Evolutionary conservation across 305 asterid species (phyloP), one percentile per base, ranked within the genome.

Genomic region (Andrographis paniculata): DNA sequence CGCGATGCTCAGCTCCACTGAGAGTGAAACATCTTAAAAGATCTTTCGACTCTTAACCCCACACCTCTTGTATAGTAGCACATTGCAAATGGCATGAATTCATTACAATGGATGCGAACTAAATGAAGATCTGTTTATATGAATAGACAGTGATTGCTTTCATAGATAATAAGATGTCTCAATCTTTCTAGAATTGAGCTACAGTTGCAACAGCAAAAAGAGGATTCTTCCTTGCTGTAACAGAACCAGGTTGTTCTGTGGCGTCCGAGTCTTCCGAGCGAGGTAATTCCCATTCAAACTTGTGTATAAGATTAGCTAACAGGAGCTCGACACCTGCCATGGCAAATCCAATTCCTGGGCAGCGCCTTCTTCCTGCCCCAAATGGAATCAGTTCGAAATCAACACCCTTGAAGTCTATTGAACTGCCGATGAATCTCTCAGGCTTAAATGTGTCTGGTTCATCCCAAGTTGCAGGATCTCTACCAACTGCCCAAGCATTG

Each of bases 1-100:
- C 57, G 82, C 92, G 57, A 46, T 78, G 64, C 62, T 85, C 8
- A 58, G 17, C 50, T 55, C 79, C 44, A 70, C 68, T 31, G 53
- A 53, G 50, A 50, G 43, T 17, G 56, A n/a, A 35, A 35, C 12
- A 1, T 5, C 38, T 33, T 2, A 12, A 7, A 6, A 35, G 11
- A 4, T 18, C 14, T 18, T 22, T 30, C 28, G 19, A 55, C 19
- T 38, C 43, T 17, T 12, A 28, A 2, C 7, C 33, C 33, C 10
- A 28, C 33, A 6, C 33, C 33, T 28, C 10, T 28, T 28, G 33
- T 28, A 28, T 12, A 28, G 33, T 28, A 12, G 33, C 10, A 28
- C 33, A 28, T 2, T 28, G 10, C 10, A 28, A 28, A 28, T 6
- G 33, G 1, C 9, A 12, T 1, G 6, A 12, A 28, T 12, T 28